Base-by-base conservation (phyloP, 169 alveolate genomes). In the Plasmodium malariae region DNA sequence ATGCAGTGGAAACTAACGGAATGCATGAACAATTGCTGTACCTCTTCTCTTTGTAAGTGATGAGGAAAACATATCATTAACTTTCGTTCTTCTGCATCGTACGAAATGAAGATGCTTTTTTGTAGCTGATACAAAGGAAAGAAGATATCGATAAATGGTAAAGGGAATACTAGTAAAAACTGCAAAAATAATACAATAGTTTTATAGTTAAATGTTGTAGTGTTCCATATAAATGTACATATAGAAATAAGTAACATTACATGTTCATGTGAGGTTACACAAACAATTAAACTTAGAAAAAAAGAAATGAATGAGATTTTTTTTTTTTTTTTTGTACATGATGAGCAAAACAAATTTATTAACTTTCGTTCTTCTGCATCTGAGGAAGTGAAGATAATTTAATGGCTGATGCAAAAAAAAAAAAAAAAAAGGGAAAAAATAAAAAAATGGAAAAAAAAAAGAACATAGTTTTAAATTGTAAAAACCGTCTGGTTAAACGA, bases 341-440 rank as follows among this genome's bases (percentile, higher is more conserved):
- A 70, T 70, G 83, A 70, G 36, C n/a, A 70, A 70, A 43, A 68
- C 28, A 69, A 70, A 70, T 24, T 43, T 43, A 24, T 43, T 70
- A 70, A 70, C 83, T 70, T 70, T 70, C 83, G 83, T 70, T 70
- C 83, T 70, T 70, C 83, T 70, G 83, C 30, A 70, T 70, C 34
- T 70, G 12, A 36, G 28, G 74, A 74, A 40, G 36, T 74, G 88
- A 62, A 59, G 88, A 74, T 60, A 63, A 28, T 74, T 37, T 43
- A 7, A 37, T 63, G 43, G 57, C 88, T 74, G 88, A 74, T 51
- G 43, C 88, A 51, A 67, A 62, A 62, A 30, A 62, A 62, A 62
- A 60, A 21, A 60, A 60, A 28, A 60, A 14, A 60, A 60, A 57
- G 26, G 30, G 2, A 59, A 59, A 59, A 21, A 48, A 2, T 48